Evolutionary conservation across 148 eudicot species (phyloP).

Genomic region (Vaccinium corymbosum): DNA sequence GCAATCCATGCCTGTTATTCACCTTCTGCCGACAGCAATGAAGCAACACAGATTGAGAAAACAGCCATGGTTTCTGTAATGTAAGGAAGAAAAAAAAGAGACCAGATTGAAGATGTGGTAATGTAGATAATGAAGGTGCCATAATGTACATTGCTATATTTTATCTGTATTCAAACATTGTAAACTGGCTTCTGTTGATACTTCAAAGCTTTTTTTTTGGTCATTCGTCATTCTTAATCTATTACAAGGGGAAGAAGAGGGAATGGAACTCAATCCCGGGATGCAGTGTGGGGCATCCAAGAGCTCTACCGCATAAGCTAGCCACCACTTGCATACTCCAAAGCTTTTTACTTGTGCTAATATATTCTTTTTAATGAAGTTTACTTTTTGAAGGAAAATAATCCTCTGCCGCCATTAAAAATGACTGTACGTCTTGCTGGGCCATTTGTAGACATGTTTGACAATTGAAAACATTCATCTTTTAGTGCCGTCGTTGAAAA

Average conservation of each 20-base stretch:
- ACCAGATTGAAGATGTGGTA: not conserved
- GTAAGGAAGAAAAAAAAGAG: conserved; percentile 8
- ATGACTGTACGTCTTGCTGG: not conserved
- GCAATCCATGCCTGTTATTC: conserved; percentile 61
- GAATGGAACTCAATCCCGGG: no score
- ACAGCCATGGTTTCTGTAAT: conserved; percentile 25
- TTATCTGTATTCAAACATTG: not conserved
- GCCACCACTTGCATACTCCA: not conserved
- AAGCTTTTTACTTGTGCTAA: not conserved
- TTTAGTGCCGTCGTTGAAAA: not conserved
- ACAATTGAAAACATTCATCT: not conserved
- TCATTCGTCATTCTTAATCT: no score
- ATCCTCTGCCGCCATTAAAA: not conserved
- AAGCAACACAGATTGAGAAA: not conserved
- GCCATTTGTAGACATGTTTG: not conserved
- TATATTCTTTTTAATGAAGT: not conserved
- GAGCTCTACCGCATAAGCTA: no score
- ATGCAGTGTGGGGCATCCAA: no score
- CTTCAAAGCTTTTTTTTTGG: not conserved
- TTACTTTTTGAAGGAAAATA: not conserved
- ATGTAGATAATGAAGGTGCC: not conserved
- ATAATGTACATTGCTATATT: not conserved
- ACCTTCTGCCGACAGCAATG: conserved; percentile 13
- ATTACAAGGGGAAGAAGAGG: no score
- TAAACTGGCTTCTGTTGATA: not conserved